phyloP scores from a whole-genome alignment of 768 basidiomycete genomes.

The Amanita polypyramis region DNA sequence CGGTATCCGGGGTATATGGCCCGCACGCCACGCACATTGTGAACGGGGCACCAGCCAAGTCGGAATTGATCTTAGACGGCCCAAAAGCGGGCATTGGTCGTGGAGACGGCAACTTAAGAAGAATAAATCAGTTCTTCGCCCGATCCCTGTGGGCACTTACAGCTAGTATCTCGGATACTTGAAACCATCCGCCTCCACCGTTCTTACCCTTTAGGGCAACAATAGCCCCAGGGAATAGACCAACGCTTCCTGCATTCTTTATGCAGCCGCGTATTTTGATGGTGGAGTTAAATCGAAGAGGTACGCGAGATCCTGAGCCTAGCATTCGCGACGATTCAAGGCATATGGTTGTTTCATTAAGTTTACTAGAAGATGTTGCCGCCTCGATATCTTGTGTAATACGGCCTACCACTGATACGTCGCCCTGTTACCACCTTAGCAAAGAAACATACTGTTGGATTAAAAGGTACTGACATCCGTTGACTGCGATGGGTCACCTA shows the following conservation, averaged over 20 bases:
- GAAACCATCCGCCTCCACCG: conserved; percentile 82
- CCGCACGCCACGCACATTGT: conserved; percentile 72
- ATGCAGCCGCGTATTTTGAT: conserved; percentile 56
- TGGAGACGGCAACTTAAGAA: conserved; percentile 50
- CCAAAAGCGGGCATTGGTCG: conserved; percentile 27
- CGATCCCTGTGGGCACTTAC: conserved; percentile 33
- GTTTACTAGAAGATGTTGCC: conserved; percentile 42
- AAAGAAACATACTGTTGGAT: conserved; percentile 1
- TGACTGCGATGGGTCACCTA: conserved; percentile 57
- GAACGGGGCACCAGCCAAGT: conserved; percentile 36
- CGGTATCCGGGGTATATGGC: conserved; percentile 74
- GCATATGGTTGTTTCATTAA: conserved; percentile 62
- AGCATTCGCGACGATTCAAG: conserved; percentile 81
- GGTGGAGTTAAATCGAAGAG: conserved; percentile 58
- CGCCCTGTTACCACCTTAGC: conserved; percentile 31
- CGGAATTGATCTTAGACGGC: conserved; percentile 24
- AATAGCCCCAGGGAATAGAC: conserved; percentile 84
- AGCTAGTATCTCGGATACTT: conserved; percentile 69
- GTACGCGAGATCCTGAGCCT: conserved; percentile 53
- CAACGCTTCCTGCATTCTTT: conserved; percentile 52
- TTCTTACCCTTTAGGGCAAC: conserved; percentile 83
- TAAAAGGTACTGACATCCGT: conserved; percentile 27
- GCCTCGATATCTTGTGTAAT: conserved; percentile 62
- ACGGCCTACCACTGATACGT: conserved; percentile 62
- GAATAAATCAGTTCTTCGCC: neutral